Percentiles rank a stretch among this genome's conserved stretches.
Evolutionary conservation across 2,329 filamentous ascomycete genomes (phyloP).

Genomic region (Ophiobolus disseminans): DNA sequence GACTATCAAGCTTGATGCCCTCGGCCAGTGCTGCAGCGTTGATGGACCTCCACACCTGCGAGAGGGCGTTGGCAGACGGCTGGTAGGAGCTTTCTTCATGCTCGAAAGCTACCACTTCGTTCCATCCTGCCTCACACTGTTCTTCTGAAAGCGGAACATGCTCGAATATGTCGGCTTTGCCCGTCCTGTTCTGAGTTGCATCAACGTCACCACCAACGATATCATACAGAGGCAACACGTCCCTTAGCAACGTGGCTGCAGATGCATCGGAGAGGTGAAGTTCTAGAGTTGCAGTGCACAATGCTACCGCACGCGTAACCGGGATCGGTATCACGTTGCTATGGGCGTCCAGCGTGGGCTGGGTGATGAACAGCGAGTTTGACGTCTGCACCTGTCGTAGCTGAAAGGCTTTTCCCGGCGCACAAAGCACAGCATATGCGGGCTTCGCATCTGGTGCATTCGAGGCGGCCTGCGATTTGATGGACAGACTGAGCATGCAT

Average conservation of each 20-base stretch:
- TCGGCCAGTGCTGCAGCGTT: conserved; percentile 51
- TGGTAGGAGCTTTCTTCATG: conserved; percentile 50
- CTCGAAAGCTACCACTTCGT: conserved; percentile 62
- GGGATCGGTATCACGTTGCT: conserved; percentile 42
- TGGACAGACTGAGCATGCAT: conserved; percentile 39
- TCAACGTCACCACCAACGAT: conserved; percentile 36
- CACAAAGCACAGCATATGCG: conserved; percentile 66
- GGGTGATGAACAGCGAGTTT: conserved; percentile 66
- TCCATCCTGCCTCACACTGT: conserved; percentile 61
- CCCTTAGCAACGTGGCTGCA: conserved; percentile 46
- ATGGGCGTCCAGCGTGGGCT: conserved; percentile 50
- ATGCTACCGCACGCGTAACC: conserved; percentile 52
- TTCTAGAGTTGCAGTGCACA: conserved; percentile 55
- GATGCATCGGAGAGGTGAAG: conserved; percentile 45
- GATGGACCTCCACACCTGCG: conserved; percentile 58
- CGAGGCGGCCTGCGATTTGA: conserved; percentile 42
- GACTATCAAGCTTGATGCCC: conserved; percentile 48
- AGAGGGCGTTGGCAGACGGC: conserved; percentile 57
- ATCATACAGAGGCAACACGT: conserved; percentile 50
- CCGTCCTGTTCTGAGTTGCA: conserved; percentile 35
- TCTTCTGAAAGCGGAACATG: conserved; percentile 61
- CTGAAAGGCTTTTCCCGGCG: conserved; percentile 62
- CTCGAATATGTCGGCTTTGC: conserved; percentile 53
- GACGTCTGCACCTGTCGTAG: conserved; percentile 71
- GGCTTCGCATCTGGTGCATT: conserved; percentile 34